Percentiles rank a stretch among this genome's conserved stretches.
Evolutionary conservation across 2,329 filamentous ascomycete genomes (phyloP).

Genomic region (Ophiostoma piceae): DNA sequence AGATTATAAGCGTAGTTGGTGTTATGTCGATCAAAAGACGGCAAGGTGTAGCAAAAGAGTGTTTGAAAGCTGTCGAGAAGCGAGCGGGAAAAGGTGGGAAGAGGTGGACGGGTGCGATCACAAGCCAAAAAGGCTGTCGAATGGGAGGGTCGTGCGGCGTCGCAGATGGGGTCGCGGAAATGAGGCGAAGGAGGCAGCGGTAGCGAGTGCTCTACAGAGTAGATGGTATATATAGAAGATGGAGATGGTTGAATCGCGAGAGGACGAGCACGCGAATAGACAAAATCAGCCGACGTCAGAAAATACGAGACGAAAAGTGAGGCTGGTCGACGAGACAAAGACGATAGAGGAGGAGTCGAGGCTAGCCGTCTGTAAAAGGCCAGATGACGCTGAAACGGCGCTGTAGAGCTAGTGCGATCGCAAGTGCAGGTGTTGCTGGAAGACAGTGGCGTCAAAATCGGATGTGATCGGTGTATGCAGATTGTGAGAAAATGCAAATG

Average conservation of each 20-base stretch:
- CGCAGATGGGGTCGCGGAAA: constrained; percentile 12
- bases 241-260: not conserved
- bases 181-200: not conserved
- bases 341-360: not conserved
- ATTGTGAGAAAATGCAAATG: not conserved
- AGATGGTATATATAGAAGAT: not conserved
- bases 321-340: not conserved
- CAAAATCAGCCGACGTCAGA: not conserved
- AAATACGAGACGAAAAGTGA: not conserved
- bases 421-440: not conserved
- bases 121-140: constrained; percentile 7
- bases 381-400: not conserved
- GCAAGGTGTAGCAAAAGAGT: no score
- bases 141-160: constrained; percentile 12
- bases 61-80: constrained; percentile 7
- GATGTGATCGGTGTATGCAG: not conserved
- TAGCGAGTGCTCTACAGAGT: not conserved
- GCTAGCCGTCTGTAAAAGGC: not conserved
- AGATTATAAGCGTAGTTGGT: not conserved
- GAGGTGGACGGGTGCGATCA: not conserved
- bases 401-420: not conserved
- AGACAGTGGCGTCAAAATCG: not conserved
- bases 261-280: not conserved
- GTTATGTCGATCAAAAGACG: not conserved
- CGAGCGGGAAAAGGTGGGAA: not conserved